These are phyloP conservation scores for Xylariaceae sp. DNA, from an alignment of 2,329 filamentous ascomycete genomes.

Conservation along the genomic window DNA sequence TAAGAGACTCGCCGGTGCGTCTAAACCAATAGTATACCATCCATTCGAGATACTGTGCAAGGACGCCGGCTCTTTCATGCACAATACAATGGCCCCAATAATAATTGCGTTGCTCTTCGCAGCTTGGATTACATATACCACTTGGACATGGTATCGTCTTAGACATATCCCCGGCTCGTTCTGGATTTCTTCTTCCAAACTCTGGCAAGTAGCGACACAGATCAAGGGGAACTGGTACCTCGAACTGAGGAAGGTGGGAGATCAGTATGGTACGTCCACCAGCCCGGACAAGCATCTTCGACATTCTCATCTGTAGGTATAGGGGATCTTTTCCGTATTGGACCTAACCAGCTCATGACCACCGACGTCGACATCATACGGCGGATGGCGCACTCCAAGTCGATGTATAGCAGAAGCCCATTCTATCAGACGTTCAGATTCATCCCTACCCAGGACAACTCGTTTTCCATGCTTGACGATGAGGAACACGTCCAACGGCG, in stretches of 20 bases:
- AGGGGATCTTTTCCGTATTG: constrained; percentile 26
- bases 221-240: constrained; percentile 20
- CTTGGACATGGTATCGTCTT: constrained; percentile 22
- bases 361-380: constrained; percentile 24
- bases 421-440: constrained; percentile 27
- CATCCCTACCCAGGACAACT: constrained; percentile 20
- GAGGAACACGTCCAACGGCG: constrained; percentile 19
- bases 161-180: constrained; percentile 23
- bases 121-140: neutral
- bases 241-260: constrained; percentile 19
- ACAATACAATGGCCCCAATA: neutral
- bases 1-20: neutral
- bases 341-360: constrained; percentile 28
- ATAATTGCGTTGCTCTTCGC: constrained; percentile 1
- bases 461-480: constrained; percentile 24
- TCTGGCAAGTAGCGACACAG: constrained; percentile 23
- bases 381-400: constrained; percentile 22
- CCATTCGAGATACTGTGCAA: neutral
- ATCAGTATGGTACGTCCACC: constrained; percentile 18
- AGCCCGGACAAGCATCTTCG: neutral
- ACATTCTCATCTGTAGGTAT: neutral
- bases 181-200: constrained; percentile 19
- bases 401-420: constrained; percentile 8
- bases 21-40: too few species aligned
- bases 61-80: neutral